Base-by-base conservation (phyloP, 148 eudicot genomes). In the Hydrangea macrophylla region DNA sequence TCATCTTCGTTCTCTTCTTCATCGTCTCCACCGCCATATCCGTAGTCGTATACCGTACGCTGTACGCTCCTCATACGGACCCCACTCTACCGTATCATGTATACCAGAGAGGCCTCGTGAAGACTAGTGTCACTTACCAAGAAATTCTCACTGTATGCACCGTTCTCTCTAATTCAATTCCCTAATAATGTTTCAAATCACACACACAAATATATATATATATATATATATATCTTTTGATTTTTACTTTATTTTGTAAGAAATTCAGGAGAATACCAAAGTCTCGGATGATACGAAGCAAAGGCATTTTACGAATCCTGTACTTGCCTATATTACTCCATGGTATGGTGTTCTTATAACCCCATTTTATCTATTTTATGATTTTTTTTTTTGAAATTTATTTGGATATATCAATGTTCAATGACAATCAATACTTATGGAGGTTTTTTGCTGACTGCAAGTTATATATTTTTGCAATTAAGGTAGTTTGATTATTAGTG, bases 311-410 rank as follows among this genome's bases (percentile, higher is more conserved):
- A 26, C 53, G 20, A 79, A 88, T 74, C 84, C 88, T 11, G 96
- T 94, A 11, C 80, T 90, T 66, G 97, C 96, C 53, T 94, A 94
- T 71, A 75, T 90, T 75, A 94, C 98, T 60, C 98, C 98, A 64
- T 94, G 98, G 98, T 94, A 79, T 25, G 75, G 56, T 0, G 9
- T 32, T 54, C 59, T 35, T 72, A 8, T 27, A 37, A 18, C 26
- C 23, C 28, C 35, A 56, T 2, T 55, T 56, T 68, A 5, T 13
- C 7, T 50, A 31, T 15, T 48, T 48, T 1, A 15, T 8, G 1
- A 44, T 44, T 20, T 44, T 13, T 35, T 6, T 48, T n/a, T n/a
- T n/a, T n/a, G n/a, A n/a, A n/a, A n/a, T n/a, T n/a, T n/a, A n/a
- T n/a, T n/a, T n/a, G n/a, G n/a, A n/a, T n/a, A n/a, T n/a, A n/a